Percentiles rank a stretch among this genome's conserved stretches.
phyloP scores from a whole-genome alignment of 73 alveolate species.

The Paramecium sexaurelia region DNA sequence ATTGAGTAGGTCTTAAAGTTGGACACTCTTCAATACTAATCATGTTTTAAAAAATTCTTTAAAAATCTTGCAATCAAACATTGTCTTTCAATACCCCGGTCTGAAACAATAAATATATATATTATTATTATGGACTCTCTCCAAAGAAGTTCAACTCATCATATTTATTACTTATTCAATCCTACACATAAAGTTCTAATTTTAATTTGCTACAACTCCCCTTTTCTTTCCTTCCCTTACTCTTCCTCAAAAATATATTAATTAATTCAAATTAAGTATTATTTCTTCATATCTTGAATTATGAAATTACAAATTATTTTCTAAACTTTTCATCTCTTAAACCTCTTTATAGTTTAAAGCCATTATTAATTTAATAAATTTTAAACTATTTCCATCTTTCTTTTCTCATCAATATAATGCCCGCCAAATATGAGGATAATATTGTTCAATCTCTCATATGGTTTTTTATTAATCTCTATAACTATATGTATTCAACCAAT shows the following conservation, averaged over 20 bases:
- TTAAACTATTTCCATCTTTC: neutral
- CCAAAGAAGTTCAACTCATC: neutral
- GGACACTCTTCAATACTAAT: conserved; percentile 68
- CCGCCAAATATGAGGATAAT: neutral
- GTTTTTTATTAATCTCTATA: too few relatives aligned
- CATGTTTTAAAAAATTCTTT: conserved; percentile 29
- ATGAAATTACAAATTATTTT: neutral
- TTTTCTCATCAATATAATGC: neutral
- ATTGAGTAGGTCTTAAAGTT: conserved; percentile 80
- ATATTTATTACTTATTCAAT: neutral
- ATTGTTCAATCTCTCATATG: neutral
- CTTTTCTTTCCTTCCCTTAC: neutral
- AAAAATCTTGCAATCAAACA: conserved; percentile 31
- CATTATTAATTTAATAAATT: too few relatives aligned
- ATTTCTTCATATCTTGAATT: neutral
- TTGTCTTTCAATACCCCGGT: conserved; percentile 7
- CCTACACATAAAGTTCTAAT: neutral
- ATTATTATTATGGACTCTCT: neutral
- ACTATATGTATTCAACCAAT: too few relatives aligned
- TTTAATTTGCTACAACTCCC: neutral
- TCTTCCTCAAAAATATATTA: neutral
- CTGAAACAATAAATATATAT: neutral
- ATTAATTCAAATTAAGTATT: neutral
- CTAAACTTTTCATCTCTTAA: neutral
- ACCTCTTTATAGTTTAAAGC: neutral